Evolutionary conservation across 1,284 basidiomycete species (phyloP).

Genomic region (Lentinus polychrous): DNA sequence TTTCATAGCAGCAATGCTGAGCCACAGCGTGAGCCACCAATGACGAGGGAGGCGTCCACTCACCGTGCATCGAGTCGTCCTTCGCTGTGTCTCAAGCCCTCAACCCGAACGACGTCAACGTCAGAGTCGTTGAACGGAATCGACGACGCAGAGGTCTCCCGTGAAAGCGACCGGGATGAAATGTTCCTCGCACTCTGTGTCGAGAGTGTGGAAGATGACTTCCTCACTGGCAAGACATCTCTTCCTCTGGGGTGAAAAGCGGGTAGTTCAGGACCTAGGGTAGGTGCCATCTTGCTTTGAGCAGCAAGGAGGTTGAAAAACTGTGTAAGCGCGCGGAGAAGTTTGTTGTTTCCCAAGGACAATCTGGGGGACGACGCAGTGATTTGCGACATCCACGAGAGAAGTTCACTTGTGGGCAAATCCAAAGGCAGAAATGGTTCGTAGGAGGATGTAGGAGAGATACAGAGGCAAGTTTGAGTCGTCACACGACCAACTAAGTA

Average conservation of each 20-base stretch:
- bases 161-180: constrained; percentile 18
- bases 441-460: not conserved
- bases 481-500: constrained; percentile 6
- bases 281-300: constrained; percentile 19
- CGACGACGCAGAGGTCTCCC: constrained; percentile 34
- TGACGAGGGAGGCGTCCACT: constrained; percentile 27
- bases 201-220: constrained; percentile 19
- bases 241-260: constrained; percentile 15
- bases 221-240: constrained; percentile 14
- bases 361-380: not conserved
- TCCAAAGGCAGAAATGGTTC: no score
- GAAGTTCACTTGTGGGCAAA: not conserved
- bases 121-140: constrained; percentile 36
- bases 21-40: constrained; percentile 16
- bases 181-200: constrained; percentile 15
- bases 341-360: constrained; percentile 9
- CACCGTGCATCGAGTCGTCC: constrained; percentile 67
- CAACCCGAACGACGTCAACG: constrained; percentile 41
- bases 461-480: not conserved
- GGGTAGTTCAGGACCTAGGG: constrained; percentile 22
- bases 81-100: constrained; percentile 59
- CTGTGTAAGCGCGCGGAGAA: constrained; percentile 17
- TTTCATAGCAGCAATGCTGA: constrained; percentile 14
- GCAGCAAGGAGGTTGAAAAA: constrained; percentile 2
- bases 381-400: not conserved